These are phyloP conservation scores for Acacia pycnantha DNA, from an alignment of 331 rosid genomes.

Conservation along the genomic window DNA sequence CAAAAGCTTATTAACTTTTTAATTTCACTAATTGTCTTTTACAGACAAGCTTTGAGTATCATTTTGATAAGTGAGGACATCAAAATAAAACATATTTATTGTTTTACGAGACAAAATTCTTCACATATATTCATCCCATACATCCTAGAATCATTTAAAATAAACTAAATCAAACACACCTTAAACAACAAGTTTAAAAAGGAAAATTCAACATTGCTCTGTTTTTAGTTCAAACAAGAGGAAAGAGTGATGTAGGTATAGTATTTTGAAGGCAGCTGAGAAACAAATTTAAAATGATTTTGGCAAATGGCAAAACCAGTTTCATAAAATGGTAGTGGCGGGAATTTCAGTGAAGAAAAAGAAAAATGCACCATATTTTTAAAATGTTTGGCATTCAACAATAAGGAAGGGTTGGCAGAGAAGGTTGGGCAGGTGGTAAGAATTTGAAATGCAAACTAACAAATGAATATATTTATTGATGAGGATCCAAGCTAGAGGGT, in stretches of 20 bases:
- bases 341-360: constrained; percentile 18
- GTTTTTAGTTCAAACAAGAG: not conserved
- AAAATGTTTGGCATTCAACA: not conserved
- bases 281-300: not conserved
- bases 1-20: no score
- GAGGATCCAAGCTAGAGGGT: not conserved
- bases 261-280: constrained; percentile 2
- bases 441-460: constrained; percentile 19
- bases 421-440: not conserved
- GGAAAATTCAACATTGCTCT: not conserved
- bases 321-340: constrained; percentile 19
- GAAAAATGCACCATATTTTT: not conserved
- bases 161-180: not conserved
- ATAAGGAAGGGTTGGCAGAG: not conserved
- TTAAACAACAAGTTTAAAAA: not conserved
- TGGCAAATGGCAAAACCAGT: constrained; percentile 7
- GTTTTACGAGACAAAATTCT: no score
- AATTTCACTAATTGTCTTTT: no score
- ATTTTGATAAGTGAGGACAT: no score
- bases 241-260: not conserved
- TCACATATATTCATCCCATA: no score
- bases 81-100: no score
- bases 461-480: not conserved
- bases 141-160: no score
- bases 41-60: no score